These are phyloP conservation scores for Nemania serpens DNA, from an alignment of 2,329 filamentous ascomycete genomes.

Conservation along the genomic window DNA sequence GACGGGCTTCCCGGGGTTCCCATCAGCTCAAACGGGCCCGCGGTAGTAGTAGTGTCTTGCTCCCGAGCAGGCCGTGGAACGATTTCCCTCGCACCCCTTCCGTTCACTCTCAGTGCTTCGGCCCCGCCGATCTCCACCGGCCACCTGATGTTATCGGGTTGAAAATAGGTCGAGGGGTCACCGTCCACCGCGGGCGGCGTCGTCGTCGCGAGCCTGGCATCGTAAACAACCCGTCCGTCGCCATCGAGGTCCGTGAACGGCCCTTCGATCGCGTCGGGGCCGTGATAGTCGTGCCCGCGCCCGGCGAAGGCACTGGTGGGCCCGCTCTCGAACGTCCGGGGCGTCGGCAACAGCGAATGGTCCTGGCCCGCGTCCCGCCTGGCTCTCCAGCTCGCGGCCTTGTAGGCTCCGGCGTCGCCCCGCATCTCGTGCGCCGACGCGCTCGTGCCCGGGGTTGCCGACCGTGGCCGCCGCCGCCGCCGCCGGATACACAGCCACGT, in stretches of 20 bases:
- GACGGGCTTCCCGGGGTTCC: slow-evolving; percentile 17
- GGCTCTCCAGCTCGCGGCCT: not conserved
- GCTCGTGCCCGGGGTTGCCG: slow-evolving; percentile 5
- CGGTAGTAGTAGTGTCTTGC: not conserved
- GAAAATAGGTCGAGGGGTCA: slow-evolving; percentile 16
- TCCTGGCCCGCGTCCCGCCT: slow-evolving; percentile 6
- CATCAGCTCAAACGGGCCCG: slow-evolving; percentile 48
- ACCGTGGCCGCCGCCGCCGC: slow-evolving; percentile 28
- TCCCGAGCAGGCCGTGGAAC: not conserved
- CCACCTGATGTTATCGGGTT: not conserved
- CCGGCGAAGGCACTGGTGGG: slow-evolving; percentile 30
- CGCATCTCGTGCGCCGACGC: slow-evolving; percentile 21
- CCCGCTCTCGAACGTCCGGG: slow-evolving; percentile 40
- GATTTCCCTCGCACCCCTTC: not conserved
- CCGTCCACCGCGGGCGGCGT: slow-evolving; percentile 19
- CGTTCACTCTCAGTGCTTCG: not conserved
- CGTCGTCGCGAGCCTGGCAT: slow-evolving; percentile 29
- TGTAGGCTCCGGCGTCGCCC: not conserved
- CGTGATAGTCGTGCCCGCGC: slow-evolving; percentile 49
- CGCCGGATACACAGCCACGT: slow-evolving; percentile 55
- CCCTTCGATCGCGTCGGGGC: slow-evolving; percentile 49
- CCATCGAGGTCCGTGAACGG: slow-evolving; percentile 50
- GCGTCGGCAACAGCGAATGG: slow-evolving; percentile 28
- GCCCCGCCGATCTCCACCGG: slow-evolving; percentile 20
- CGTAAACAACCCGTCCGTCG: slow-evolving; percentile 23